Base-by-base conservation (phyloP, 1,284 basidiomycete genomes). In the Malassezia brasiliensis region DNA sequence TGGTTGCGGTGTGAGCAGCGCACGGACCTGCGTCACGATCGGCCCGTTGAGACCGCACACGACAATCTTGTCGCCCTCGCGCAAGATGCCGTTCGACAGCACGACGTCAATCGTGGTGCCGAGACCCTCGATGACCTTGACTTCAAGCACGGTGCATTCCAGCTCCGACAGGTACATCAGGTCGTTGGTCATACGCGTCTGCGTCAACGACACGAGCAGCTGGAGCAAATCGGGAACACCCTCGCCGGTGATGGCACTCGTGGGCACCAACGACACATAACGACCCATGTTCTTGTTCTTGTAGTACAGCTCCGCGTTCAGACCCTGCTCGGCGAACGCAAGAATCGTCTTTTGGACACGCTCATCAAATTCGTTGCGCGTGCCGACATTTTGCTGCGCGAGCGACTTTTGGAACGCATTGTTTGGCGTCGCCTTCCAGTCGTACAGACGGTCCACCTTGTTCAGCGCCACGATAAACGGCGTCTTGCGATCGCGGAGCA, bases 191-290 rank as follows among this genome's bases (percentile, higher is more conserved):
- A 99, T 96, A 59, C 94, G 84, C 77, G 93, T 88, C 76, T 99
- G 94, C 8, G 94, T 98, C 53, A 99, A 81, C 76, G 94, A 91
- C 77, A 96, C 83, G 72, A 99, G 84, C 34, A 99, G 82, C 85
- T 91, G 89, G 76, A 99, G 90, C 88, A 99, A 90, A 78, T 99
- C 94, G n/a, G 94, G 94, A 22, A 99, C 83, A 78, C 94, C 94
- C 78, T 99, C 94, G 60, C 94, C 94, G 0, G 93, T 96, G 76
- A 93, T 84, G 30, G 94, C 94, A 53, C 93, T 96, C 6, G 94
- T 98, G 32, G 94, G 94, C 15, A 99, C 93, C 41, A 99, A 80
- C 10, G 90, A 96, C 61, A 99, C 91, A 69, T 91, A 90, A 59
- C 86, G 83, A 49, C 86, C 88, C 65, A 96, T 87, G 77, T 83